phyloP scores from a whole-genome alignment of 2,329 filamentous ascomycete genomes.

The Metarhizium brunneum region DNA sequence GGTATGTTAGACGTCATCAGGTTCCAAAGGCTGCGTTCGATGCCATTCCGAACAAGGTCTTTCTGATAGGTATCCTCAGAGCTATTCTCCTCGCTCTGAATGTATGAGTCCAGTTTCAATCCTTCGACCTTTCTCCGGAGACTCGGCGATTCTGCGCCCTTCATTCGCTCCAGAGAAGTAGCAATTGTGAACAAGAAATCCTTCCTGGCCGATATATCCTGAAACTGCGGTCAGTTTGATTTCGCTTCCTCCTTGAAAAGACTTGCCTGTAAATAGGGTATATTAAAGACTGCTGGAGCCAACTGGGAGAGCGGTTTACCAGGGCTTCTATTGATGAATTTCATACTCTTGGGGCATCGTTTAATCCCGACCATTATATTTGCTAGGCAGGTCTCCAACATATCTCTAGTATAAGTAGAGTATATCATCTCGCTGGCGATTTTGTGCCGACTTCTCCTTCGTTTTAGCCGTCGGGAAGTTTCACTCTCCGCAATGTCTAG shows the following conservation, averaged over 20 bases:
- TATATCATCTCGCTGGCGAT: neutral
- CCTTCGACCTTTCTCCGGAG: conserved; percentile 19
- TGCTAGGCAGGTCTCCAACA: conserved; percentile 12
- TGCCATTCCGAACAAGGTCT: conserved; percentile 1
- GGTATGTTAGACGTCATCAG: conserved; percentile 12
- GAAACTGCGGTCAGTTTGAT: conserved; percentile 2
- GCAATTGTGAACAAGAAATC: conserved; percentile 19
- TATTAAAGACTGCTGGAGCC: conserved; percentile 26
- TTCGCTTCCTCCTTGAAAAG: too few species aligned
- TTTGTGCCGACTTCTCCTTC: neutral
- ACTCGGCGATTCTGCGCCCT: conserved; percentile 23
- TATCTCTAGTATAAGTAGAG: neutral
- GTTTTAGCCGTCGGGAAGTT: neutral
- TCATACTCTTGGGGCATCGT: conserved; percentile 14
- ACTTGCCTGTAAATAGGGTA: conserved; percentile 24
- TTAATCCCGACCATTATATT: conserved; percentile 17
- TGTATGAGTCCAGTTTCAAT: neutral
- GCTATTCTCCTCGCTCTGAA: neutral
- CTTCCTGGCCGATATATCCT: conserved; percentile 18
- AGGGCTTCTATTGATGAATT: conserved; percentile 8
- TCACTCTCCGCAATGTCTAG: neutral
- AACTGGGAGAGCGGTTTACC: conserved; percentile 17
- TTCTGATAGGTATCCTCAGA: neutral
- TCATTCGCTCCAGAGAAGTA: conserved; percentile 22
- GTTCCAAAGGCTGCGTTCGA: conserved; percentile 15